Percentiles rank a stretch among this genome's conserved stretches.
phyloP scores from a whole-genome alignment of 257 asterid genomes.

The Ligustrum vulgare region DNA sequence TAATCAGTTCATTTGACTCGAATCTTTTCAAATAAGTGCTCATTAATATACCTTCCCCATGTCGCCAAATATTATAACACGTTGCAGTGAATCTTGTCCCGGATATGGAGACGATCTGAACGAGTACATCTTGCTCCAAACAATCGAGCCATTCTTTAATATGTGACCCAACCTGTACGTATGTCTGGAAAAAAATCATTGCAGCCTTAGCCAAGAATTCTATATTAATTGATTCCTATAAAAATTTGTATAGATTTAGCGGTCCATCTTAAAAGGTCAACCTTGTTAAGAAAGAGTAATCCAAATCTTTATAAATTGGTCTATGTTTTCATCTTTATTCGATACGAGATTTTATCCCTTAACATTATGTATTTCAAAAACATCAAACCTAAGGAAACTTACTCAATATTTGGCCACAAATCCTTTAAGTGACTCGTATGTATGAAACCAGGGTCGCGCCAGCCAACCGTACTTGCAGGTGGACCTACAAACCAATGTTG shows the following conservation, averaged over 20 bases:
- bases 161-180: conserved; percentile 73
- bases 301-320: too few species aligned
- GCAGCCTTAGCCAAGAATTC: conserved; percentile 4
- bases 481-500: conserved; percentile 45
- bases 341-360: too few species aligned
- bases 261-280: too few species aligned
- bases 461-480: conserved; percentile 94
- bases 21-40: neutral
- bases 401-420: conserved; percentile 82
- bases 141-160: conserved; percentile 47
- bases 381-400: conserved; percentile 21
- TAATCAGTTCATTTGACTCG: neutral
- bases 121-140: conserved; percentile 75
- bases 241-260: too few species aligned
- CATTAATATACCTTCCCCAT: conserved; percentile 80
- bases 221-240: too few species aligned
- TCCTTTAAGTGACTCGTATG: conserved; percentile 87
- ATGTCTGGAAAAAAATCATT: conserved; percentile 51
- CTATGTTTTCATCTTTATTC: too few species aligned
- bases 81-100: conserved; percentile 86
- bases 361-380: neutral
- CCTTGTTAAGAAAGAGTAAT: too few species aligned
- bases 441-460: conserved; percentile 96
- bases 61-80: conserved; percentile 82
- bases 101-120: conserved; percentile 82